These are phyloP conservation scores for Sporopachydermia lactativora DNA, from an alignment of 805 yeast species.

Conservation along the genomic window DNA sequence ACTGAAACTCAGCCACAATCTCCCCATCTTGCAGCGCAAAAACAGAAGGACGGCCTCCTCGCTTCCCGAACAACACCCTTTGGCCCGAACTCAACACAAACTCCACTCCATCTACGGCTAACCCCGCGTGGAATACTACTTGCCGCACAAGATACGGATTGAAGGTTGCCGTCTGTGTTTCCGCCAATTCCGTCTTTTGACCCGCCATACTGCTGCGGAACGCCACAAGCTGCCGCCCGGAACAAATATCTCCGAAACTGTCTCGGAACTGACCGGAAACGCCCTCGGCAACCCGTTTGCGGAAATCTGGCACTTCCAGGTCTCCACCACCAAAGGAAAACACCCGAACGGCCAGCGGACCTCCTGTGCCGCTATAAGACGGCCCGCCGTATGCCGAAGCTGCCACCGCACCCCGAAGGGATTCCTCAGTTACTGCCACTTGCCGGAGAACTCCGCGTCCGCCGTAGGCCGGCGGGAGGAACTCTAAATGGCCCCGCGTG, in stretches of 20 bases:
- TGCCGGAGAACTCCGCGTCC: slow-evolving; percentile 50
- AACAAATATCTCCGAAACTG: slow-evolving; percentile 3
- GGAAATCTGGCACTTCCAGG: slow-evolving; percentile 36
- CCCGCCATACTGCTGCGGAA: slow-evolving; percentile 17
- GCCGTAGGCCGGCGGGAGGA: slow-evolving; percentile 35
- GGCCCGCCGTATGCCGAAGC: no score
- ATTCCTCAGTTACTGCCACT: slow-evolving; percentile 32
- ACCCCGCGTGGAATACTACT: slow-evolving; percentile 58
- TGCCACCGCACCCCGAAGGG: slow-evolving; percentile 27
- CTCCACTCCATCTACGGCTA: slow-evolving; percentile 71
- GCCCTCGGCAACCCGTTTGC: slow-evolving; percentile 10
- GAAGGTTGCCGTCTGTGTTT: slow-evolving; percentile 18
- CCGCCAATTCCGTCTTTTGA: slow-evolving; percentile 14
- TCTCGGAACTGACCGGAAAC: slow-evolving; percentile 3
- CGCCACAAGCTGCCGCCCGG: slow-evolving; percentile 8
- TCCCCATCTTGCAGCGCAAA: slow-evolving; percentile 46
- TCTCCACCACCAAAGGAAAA: slow-evolving; percentile 51
- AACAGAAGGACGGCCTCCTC: slow-evolving; percentile 28
- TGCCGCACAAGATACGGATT: slow-evolving; percentile 27
- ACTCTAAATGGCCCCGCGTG: slow-evolving; percentile 48
- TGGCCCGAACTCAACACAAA: slow-evolving; percentile 24
- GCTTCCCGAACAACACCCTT: slow-evolving; percentile 20
- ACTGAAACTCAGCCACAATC: slow-evolving; percentile 37
- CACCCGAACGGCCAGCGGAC: slow-evolving; percentile 36
- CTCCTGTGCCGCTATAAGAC: slow-evolving; percentile 16